These are phyloP conservation scores for Lactarius sanguifluus DNA, from an alignment of 768 basidiomycete species.

Conservation along the genomic window DNA sequence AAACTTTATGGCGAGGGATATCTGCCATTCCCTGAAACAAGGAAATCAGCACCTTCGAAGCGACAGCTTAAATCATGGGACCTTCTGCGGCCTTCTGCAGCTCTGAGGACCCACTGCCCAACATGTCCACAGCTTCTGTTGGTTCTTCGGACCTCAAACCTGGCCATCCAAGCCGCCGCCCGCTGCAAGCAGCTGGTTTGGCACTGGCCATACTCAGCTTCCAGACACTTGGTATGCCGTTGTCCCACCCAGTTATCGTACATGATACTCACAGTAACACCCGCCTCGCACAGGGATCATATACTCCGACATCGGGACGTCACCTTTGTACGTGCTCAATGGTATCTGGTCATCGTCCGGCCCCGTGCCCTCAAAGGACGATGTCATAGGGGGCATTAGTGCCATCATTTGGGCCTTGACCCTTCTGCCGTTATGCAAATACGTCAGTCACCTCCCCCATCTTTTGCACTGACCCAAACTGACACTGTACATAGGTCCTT, in stretches of 20 bases:
- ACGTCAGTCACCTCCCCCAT: slow-evolving; percentile 40
- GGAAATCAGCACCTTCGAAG: neutral
- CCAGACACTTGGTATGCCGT: slow-evolving; percentile 36
- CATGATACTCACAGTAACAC: neutral
- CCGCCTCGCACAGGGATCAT: slow-evolving; percentile 38
- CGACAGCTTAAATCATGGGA: neutral
- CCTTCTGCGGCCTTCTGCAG: neutral
- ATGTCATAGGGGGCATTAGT: slow-evolving; percentile 60
- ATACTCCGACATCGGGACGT: slow-evolving; percentile 53
- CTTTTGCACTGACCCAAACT: neutral
- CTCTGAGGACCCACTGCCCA: neutral
- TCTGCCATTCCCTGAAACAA: slow-evolving; percentile 21
- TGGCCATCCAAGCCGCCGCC: slow-evolving; percentile 1
- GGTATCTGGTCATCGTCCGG: slow-evolving; percentile 58
- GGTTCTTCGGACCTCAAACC: neutral
- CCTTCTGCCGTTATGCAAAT: slow-evolving; percentile 62
- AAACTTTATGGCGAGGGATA: slow-evolving; percentile 14
- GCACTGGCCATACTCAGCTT: slow-evolving; percentile 35
- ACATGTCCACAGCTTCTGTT: neutral
- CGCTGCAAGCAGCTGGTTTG: slow-evolving; percentile 21
- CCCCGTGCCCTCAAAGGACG: slow-evolving; percentile 52
- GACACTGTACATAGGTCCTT: slow-evolving; percentile 39
- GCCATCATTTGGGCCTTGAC: slow-evolving; percentile 67
- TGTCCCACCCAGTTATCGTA: neutral
- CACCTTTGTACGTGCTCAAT: slow-evolving; percentile 63